These are phyloP conservation scores for Nadsonia commutata DNA, from an alignment of 1,139 yeast species.

Conservation along the genomic window DNA sequence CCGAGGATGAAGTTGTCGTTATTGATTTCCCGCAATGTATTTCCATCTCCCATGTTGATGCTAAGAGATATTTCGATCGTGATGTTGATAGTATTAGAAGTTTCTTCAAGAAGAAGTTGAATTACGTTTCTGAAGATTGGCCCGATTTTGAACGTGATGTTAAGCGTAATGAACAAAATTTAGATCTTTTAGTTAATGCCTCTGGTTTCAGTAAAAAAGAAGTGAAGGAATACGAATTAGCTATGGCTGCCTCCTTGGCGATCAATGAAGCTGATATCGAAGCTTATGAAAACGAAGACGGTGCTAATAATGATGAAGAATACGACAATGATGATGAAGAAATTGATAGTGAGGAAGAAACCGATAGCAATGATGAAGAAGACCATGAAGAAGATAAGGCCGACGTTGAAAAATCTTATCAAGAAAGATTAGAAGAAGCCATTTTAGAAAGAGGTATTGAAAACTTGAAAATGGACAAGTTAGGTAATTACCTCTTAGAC, in stretches of 20 bases:
- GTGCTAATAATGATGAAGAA: slow-evolving; percentile 14
- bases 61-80: slow-evolving; percentile 72
- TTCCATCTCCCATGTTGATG: slow-evolving; percentile 80
- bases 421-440: slow-evolving; percentile 18
- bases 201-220: slow-evolving; percentile 77
- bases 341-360: slow-evolving; percentile 10
- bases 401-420: slow-evolving; percentile 24
- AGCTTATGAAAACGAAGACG: slow-evolving; percentile 22
- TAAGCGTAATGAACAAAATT: slow-evolving; percentile 37
- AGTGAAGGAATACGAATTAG: slow-evolving; percentile 59
- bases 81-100: slow-evolving; percentile 82
- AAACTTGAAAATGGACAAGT: slow-evolving; percentile 62
- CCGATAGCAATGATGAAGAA: slow-evolving; percentile 14
- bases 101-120: slow-evolving; percentile 67
- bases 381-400: slow-evolving; percentile 21
- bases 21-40: slow-evolving; percentile 98
- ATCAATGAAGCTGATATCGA: slow-evolving; percentile 23
- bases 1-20: slow-evolving; percentile 52
- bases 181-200: slow-evolving; percentile 79
- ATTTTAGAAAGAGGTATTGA: slow-evolving; percentile 48
- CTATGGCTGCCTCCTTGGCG: slow-evolving; percentile 50
- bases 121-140: slow-evolving; percentile 63
- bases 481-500: slow-evolving; percentile 66
- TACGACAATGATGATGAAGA: slow-evolving; percentile 14
- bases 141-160: slow-evolving; percentile 75